Evolutionary conservation across 768 basidiomycete genomes (phyloP).

Genomic region (Tricholoma hemisulphureum): DNA sequence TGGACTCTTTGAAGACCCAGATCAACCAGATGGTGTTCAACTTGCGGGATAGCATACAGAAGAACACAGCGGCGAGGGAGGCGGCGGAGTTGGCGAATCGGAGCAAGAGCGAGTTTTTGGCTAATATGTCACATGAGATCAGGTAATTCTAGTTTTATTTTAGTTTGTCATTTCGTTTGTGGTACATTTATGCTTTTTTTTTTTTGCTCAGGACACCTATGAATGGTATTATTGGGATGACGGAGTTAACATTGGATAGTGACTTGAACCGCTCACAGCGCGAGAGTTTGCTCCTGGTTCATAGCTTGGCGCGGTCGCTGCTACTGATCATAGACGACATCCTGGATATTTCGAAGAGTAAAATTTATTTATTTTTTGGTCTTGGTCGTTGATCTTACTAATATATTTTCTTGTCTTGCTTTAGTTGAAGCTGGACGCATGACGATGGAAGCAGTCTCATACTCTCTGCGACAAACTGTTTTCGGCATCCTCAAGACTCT

Average conservation of each 20-base stretch:
- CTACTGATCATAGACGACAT: conserved; percentile 99
- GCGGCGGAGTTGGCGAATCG: conserved; percentile 98
- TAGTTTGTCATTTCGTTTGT: no score
- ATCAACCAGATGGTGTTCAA: conserved; percentile 99
- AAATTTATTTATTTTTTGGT: conserved; percentile 28
- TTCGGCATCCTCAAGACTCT: conserved; percentile 98
- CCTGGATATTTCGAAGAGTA: conserved; percentile 99
- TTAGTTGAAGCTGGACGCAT: conserved; percentile 97
- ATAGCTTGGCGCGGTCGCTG: conserved; percentile 88
- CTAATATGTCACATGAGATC: conserved; percentile 98
- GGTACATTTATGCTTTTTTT: no score
- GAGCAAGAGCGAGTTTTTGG: conserved; percentile 96
- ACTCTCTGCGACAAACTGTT: conserved; percentile 94
- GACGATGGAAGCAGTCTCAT: conserved; percentile 99
- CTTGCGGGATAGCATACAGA: conserved; percentile 93
- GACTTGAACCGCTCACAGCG: conserved; percentile 93
- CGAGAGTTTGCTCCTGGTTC: conserved; percentile 93
- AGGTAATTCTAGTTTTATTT: no score
- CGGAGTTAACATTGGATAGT: conserved; percentile 93
- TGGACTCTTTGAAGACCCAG: conserved; percentile 99
- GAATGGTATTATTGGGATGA: conserved; percentile 99
- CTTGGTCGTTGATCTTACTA: conserved; percentile 8
- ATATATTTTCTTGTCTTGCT: conserved; percentile 15
- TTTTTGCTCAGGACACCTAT: conserved; percentile 98
- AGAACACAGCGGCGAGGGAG: conserved; percentile 96